phyloP scores from a whole-genome alignment of 1,284 basidiomycete genomes.

The Leccinum angustisporum region DNA sequence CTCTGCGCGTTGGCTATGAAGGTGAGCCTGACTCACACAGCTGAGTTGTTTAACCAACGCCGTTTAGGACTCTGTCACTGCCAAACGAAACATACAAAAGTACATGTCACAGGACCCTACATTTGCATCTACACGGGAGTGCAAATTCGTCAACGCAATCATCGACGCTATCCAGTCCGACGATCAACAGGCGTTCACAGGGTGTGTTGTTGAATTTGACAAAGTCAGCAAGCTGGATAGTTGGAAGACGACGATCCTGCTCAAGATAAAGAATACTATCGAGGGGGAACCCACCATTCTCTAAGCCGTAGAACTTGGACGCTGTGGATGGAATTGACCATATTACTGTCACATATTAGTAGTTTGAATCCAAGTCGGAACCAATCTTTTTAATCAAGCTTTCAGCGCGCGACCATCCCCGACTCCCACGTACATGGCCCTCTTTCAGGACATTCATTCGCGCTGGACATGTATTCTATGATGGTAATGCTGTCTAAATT shows the following conservation, averaged over 20 bases:
- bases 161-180: constrained; percentile 79
- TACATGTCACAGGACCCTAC: constrained; percentile 79
- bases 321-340: not conserved
- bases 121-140: constrained; percentile 85
- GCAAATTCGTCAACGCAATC: constrained; percentile 79
- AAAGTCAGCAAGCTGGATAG: constrained; percentile 88
- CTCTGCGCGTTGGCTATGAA: constrained; percentile 90
- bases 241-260: constrained; percentile 89
- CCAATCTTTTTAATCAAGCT: not conserved
- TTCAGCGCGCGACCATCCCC: too few relatives aligned
- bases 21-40: constrained; percentile 47
- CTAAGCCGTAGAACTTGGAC: constrained; percentile 11
- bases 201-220: constrained; percentile 82
- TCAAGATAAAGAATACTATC: constrained; percentile 85
- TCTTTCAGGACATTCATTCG: too few relatives aligned
- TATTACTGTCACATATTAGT: not conserved
- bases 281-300: constrained; percentile 55
- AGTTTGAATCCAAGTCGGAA: not conserved
- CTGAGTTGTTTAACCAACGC: constrained; percentile 9
- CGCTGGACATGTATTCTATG: too few relatives aligned
- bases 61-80: constrained; percentile 80
- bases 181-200: constrained; percentile 78
- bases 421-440: too few relatives aligned
- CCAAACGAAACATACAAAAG: constrained; percentile 72
- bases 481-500: too few relatives aligned